A percentile compares a stretch with the other conserved stretches of the same genome.
Evolutionary conservation across 2,329 filamentous ascomycete genomes (phyloP).

Genomic region (Aspergillus costaricaensis): DNA sequence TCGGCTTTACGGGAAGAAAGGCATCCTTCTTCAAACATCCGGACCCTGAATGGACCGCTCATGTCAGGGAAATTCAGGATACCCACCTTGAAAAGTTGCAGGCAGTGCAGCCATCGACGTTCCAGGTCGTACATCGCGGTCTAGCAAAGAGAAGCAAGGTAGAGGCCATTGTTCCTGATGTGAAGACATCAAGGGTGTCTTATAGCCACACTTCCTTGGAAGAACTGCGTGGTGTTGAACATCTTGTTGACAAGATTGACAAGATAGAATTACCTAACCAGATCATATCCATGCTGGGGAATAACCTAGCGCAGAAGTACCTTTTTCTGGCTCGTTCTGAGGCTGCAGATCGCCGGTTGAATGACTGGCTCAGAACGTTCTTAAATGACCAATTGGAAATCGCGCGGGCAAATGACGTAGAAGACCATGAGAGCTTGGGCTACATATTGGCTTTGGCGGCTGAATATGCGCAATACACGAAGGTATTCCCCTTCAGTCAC

Average conservation of each 20-base stretch:
- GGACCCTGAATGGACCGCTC: conserved; percentile 72
- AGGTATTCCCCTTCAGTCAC: conserved; percentile 29
- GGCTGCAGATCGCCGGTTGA: conserved; percentile 42
- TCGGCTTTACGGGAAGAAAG: conserved; percentile 47
- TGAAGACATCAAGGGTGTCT: conserved; percentile 73
- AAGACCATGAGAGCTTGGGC: conserved; percentile 38
- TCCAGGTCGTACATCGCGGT: conserved; percentile 63
- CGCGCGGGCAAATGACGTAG: conserved; percentile 49
- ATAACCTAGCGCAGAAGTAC: conserved; percentile 75
- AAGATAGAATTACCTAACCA: conserved; percentile 81
- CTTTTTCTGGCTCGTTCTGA: conserved; percentile 67
- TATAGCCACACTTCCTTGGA: conserved; percentile 64
- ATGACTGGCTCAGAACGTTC: conserved; percentile 44
- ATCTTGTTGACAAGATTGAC: conserved; percentile 72
- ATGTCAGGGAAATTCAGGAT: conserved; percentile 68
- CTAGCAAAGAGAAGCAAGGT: conserved; percentile 53
- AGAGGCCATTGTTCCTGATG: conserved; percentile 61
- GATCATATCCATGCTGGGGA: conserved; percentile 72
- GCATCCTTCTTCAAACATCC: conserved; percentile 60
- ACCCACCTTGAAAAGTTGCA: conserved; percentile 48
- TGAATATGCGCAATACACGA: conserved; percentile 40
- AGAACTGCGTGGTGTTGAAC: conserved; percentile 71
- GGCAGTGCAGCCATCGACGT: conserved; percentile 54
- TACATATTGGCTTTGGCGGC: conserved; percentile 38
- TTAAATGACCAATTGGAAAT: conserved; percentile 40